A percentile compares a stretch with the other conserved stretches of the same genome.
Conservation (phyloP, 2,329 filamentous ascomycete species). For the Cladophialophora chaetospira region DNA sequence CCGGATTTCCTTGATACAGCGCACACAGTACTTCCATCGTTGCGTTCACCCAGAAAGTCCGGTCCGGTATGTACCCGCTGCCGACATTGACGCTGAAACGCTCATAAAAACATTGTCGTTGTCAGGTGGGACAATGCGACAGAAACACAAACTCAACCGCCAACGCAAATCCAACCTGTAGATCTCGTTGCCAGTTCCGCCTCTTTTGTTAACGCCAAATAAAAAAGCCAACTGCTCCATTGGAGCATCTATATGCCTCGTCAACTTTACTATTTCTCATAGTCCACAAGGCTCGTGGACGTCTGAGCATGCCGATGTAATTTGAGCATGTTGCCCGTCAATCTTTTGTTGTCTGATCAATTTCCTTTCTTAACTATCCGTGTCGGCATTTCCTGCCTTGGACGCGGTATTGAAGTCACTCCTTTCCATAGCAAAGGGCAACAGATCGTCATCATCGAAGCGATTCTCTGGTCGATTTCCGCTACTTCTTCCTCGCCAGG, state of each 20-base stretch:
- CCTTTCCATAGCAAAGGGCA: conserved; percentile 33
- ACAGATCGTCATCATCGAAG: conserved; percentile 32
- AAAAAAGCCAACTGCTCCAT: not conserved
- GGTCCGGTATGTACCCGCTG: no score
- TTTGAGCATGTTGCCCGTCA: not conserved
- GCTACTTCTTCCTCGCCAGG: conserved; percentile 28
- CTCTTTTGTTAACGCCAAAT: not conserved
- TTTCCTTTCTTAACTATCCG: not conserved
- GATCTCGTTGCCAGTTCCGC: not conserved
- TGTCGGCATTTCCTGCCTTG: not conserved
- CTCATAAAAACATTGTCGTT: not conserved
- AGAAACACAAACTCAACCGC: not conserved
- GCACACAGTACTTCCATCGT: no score
- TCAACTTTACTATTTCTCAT: not conserved
- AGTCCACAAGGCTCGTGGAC: no score
- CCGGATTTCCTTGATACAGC: no score
- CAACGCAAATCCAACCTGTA: not conserved
- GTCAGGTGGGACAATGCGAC: not conserved
- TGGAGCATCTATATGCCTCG: not conserved
- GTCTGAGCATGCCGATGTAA: no score
- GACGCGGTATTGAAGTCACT: conserved; percentile 29
- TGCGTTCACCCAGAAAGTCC: not conserved
- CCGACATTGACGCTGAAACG: not conserved
- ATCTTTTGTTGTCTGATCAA: not conserved
- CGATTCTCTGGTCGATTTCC: conserved; percentile 30